phyloP scores from a whole-genome alignment of 2,329 filamentous ascomycete species.

The Pyricularia pennisetigena region DNA sequence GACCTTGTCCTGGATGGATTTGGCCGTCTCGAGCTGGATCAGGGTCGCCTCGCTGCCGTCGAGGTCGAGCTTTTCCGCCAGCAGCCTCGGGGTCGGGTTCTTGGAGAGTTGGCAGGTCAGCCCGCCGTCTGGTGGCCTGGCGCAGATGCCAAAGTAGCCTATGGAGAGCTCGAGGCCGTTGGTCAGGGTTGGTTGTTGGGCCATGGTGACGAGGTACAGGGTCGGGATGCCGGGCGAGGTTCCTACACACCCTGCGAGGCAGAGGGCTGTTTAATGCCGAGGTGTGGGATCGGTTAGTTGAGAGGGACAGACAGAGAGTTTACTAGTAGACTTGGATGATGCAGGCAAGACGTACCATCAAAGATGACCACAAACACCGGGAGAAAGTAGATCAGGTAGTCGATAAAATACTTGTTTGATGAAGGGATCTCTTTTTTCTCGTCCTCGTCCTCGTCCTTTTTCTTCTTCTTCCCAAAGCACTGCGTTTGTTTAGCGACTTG shows the following conservation, averaged over 20 bases:
- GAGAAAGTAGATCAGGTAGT: conserved; percentile 1
- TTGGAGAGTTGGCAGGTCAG: neutral
- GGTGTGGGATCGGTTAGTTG: neutral
- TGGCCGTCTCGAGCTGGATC: neutral
- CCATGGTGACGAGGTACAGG: conserved; percentile 1
- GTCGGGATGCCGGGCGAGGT: conserved; percentile 4
- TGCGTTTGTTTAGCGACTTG: neutral
- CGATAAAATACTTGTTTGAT: neutral
- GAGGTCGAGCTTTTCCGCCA: neutral
- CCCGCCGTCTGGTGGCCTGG: neutral
- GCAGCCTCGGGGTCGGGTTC: neutral
- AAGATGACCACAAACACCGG: conserved; percentile 1
- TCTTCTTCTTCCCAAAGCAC: neutral
- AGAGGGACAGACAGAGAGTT: too few species aligned
- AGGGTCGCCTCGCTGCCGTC: neutral
- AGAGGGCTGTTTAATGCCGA: neutral
- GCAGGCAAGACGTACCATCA: neutral
- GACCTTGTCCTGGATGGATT: neutral
- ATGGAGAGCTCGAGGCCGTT: neutral
- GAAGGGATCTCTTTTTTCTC: too few species aligned
- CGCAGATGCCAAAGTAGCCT: conserved; percentile 5
- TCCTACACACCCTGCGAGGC: neutral
- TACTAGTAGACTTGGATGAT: neutral
- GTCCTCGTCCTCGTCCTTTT: neutral
- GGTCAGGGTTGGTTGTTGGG: neutral